A percentile compares a stretch with the other conserved stretches of the same genome.
Conservation (phyloP, 257 asterid genomes). For the Solanum clarkiae region DNA sequence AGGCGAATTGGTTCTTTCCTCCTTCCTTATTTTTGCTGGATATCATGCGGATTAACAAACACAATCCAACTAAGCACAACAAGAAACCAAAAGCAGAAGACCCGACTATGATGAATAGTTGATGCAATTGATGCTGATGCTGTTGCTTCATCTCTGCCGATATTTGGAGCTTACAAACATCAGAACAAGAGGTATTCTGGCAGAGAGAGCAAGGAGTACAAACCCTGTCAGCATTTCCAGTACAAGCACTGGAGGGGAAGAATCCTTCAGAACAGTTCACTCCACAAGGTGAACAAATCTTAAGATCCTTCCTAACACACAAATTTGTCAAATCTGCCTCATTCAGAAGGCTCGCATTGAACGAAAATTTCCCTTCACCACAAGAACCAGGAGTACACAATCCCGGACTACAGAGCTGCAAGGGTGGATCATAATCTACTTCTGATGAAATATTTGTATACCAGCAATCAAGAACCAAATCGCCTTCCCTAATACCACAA, state of each 20-base stretch:
- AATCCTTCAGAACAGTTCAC: slow-evolving; percentile 59
- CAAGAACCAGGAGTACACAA: slow-evolving; percentile 51
- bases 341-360: slow-evolving; percentile 76
- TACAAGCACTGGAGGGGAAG: slow-evolving; percentile 69
- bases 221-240: slow-evolving; percentile 53
- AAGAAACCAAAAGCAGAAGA: slow-evolving; percentile 40
- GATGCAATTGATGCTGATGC: slow-evolving; percentile 27
- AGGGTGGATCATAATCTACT: slow-evolving; percentile 60
- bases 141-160: slow-evolving; percentile 16
- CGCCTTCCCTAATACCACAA: slow-evolving; percentile 80
- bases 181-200: slow-evolving; percentile 74
- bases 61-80: slow-evolving; percentile 48
- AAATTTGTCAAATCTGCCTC: slow-evolving; percentile 80
- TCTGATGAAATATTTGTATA: slow-evolving; percentile 28
- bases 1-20: slow-evolving; percentile 4
- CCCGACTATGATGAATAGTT: slow-evolving; percentile 36
- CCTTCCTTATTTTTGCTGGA: slow-evolving; percentile 17
- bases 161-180: slow-evolving; percentile 41
- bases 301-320: slow-evolving; percentile 66
- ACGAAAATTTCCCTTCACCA: slow-evolving; percentile 54
- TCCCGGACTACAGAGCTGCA: slow-evolving; percentile 94
- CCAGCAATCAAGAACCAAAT: slow-evolving; percentile 91
- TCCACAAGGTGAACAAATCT: slow-evolving; percentile 83
- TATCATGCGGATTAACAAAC: slow-evolving; percentile 31
- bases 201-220: slow-evolving; percentile 94